Base-by-base conservation (phyloP, 148 eudicot genomes). In the Rhododendron mucronatum region DNA sequence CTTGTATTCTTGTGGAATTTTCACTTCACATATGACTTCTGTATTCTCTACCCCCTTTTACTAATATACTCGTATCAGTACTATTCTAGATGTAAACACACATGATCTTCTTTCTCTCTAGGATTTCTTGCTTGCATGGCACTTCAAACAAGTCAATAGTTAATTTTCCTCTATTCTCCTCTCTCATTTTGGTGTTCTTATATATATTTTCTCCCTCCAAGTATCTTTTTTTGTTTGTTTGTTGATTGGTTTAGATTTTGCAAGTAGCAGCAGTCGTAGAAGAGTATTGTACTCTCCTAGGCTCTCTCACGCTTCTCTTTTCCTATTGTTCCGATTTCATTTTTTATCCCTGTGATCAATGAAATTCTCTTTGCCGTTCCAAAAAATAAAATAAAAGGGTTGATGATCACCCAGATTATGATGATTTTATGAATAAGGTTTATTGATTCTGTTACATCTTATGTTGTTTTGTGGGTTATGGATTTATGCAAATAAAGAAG, bases 91-190 rank as follows among this genome's bases (percentile, higher is more conserved):
- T 82, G 20, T 13, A 20, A 6, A 57, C n/a, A 81, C 12, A 15
- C 2, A 65, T 65, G 73, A n/a, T 65, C 30, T 28, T 44, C 26
- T 65, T 61, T 61, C 65, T 15, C 28, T 2, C 65, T 21, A 13
- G 51, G 33, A 50, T 26, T 83, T 65, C 57, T 45, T 63, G 85
- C 57, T 45, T 63, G 85, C 85, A 83, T 83, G 78, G 6, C 78
- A 67, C 39, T 69, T 65, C 18, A 83, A 67, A 71, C 53, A 50
- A 51, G 63, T 73, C 45, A 21, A 48, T 14, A 5, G 5, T 23
- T 82, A 23, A 18, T 51, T 30, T 28, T 53, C 16, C 14, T 30
- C 16, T 14, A 51, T 51, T 7, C 4, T 81, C 23, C 18, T 59
- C 20, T 5, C 20, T 59, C 16, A 18, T 63, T 23, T 23, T n/a